Base-by-base conservation (phyloP, 2,329 filamentous ascomycete genomes). In the Xylaria sp. region DNA sequence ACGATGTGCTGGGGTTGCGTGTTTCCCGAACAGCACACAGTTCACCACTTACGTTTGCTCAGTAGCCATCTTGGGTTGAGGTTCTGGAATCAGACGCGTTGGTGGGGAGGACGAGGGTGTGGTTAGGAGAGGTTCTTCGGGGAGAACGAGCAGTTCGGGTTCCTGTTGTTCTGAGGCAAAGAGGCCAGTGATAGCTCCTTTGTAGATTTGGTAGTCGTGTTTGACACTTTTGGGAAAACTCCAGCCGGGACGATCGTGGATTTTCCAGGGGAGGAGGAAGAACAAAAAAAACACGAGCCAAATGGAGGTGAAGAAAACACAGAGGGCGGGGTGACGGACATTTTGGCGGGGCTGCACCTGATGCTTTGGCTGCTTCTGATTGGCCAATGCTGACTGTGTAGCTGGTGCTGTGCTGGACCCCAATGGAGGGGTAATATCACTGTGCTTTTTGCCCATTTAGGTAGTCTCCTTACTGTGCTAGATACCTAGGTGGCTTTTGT, bases 301-400 rank as follows among this genome's bases (percentile, higher is more conserved):
- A 44, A 72, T 57, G 65, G 72, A 71, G 70, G 72, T 74, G 73
- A 76, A 77, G 73, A 78, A 78, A 77, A 77, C 68, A 72, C 72
- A 75, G 69, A 77, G 70, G 71, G 75, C 72, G 76, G 76, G 77
- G 77, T 77, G 76, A 69, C 71, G 73, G 71, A 63, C 65, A 29
- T 51, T 63, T 65, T 71, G 73, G 75, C 73, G 76, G 76, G 76
- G 73, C 68, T 59, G 58, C 57, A 59, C 47, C 51, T 72, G 70
- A 21, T 67, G 69, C 63, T 69, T 63, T 70, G 61, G 67, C 69
- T 37, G 63, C 27, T 29, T 44, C 25, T 72, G 69, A 73, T 73
- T 73, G 72, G 72, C 12, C 68, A 69, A 66, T 72, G 63, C 62
- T 50, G 37, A 55, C 50, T 54, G 47, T 37, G 40, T 16, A 60